These are phyloP conservation scores for Kluyveromyces marxianus DNA, from an alignment of 1,139 yeast genomes.

Conservation along the genomic window DNA sequence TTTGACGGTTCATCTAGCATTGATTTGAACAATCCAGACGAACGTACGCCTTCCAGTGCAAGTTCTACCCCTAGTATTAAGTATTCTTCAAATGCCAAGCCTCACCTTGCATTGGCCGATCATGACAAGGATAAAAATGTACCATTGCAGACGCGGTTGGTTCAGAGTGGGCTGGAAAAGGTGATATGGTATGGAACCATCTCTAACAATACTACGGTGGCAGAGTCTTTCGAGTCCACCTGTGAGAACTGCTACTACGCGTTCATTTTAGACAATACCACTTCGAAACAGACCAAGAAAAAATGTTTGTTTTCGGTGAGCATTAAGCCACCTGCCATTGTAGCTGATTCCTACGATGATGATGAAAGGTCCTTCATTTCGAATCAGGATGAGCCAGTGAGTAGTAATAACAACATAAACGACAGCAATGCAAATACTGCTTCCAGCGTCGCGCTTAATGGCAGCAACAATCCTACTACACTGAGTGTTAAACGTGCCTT, in stretches of 20 bases:
- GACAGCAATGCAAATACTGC: no score
- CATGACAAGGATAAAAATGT: constrained; percentile 2
- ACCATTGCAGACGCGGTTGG: constrained; percentile 5
- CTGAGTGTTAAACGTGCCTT: not conserved
- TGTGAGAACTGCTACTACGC: constrained; percentile 57
- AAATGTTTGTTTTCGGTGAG: constrained; percentile 58
- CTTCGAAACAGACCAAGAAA: constrained; percentile 78
- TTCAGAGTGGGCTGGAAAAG: constrained; percentile 31
- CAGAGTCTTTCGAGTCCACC: constrained; percentile 41
- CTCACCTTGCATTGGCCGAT: not conserved
- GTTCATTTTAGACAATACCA: constrained; percentile 85
- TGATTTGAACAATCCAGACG: not conserved
- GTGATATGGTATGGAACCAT: constrained; percentile 42
- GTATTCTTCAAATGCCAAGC: not conserved
- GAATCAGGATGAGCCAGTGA: not conserved
- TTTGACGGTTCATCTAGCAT: constrained; percentile 4
- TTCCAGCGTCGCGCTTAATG: no score
- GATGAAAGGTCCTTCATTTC: constrained; percentile 8
- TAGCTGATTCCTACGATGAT: constrained; percentile 3
- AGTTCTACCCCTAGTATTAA: not conserved
- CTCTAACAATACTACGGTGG: constrained; percentile 54
- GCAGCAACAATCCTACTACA: no score
- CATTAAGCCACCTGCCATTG: constrained; percentile 17
- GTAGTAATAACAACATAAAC: not conserved
- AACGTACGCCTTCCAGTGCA: not conserved